Evolutionary conservation across 2,329 filamentous ascomycete species (phyloP), one percentile per base, ranked within the genome.

Genomic region (Botrytis fabae): DNA sequence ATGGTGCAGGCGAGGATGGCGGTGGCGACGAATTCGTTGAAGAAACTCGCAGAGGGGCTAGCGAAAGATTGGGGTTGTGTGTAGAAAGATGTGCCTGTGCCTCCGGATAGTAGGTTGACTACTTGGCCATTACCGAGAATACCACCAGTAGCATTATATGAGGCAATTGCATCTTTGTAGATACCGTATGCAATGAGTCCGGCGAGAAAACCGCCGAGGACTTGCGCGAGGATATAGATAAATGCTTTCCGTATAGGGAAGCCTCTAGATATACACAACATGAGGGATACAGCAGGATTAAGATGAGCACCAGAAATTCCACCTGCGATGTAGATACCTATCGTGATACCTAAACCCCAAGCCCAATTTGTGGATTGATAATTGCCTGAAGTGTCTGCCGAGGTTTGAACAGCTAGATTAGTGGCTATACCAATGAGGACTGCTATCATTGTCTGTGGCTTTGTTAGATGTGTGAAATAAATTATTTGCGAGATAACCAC

Each of bases 331-430:
- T 85, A 85, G 74, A 85, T 84, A 22, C 80, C 84, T 40, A 84
- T 81, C 84, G 88, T 89, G 38, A 84, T 84, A 0, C 85, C 86
- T 18, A 89, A 81, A 1, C 87, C 87, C 87, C 87, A 89, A 8
- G 84, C 82, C 83, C 82, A 84, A 32, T 79, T 78, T 4, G 83
- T 82, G 16, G 84, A 83, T 75, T 84, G 82, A 3, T 84, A 83
- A 48, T 84, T 86, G 2, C 82, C 83, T 2, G 80, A 77, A 18
- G 20, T 57, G 20, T 78, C 73, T 40, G 38, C 63, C 9, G 77
- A 78, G 8, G 76, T 78, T 38, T 71, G 60, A 7, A 86, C 83
- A 1, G 83, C 82, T 2, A 87, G 80, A 73, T 86, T 85, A 16
- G 83, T 84, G 60, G 82, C 84, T 71, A 88, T 83, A 7, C 86